Percentiles rank a stretch among this genome's conserved stretches.
phyloP scores from a whole-genome alignment of 2,329 filamentous ascomycete genomes.

The Alternaria solani region DNA sequence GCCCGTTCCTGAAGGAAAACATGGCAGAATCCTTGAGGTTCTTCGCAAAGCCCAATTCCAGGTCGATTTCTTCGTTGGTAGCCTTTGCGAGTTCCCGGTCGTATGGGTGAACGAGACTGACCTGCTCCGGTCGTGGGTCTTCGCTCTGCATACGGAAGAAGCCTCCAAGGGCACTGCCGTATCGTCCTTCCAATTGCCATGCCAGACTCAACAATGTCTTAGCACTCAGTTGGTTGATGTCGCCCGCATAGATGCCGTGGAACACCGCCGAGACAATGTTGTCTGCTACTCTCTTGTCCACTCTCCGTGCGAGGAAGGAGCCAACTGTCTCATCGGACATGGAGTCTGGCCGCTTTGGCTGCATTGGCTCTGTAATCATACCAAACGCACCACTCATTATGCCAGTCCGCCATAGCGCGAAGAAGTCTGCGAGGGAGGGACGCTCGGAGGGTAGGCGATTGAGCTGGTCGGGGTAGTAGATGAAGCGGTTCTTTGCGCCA shows the following conservation, averaged over 20 bases:
- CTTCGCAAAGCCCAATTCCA: constrained; percentile 44
- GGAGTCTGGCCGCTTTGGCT: constrained; percentile 42
- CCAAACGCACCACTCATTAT: constrained; percentile 60
- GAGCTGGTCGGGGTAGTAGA: constrained; percentile 89
- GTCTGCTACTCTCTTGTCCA: constrained; percentile 66
- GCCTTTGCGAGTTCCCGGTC: constrained; percentile 30
- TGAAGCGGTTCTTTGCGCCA: constrained; percentile 71
- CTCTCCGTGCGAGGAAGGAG: constrained; percentile 66
- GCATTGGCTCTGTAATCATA: constrained; percentile 49
- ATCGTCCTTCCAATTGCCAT: constrained; percentile 59
- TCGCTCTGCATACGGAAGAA: constrained; percentile 31
- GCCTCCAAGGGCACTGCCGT: constrained; percentile 43
- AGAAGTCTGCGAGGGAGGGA: constrained; percentile 40
- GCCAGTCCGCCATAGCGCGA: constrained; percentile 60
- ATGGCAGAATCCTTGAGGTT: constrained; percentile 48
- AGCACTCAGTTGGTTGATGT: constrained; percentile 81
- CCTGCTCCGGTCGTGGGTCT: background rate
- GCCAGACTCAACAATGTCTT: constrained; percentile 66
- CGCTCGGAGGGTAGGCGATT: constrained; percentile 55
- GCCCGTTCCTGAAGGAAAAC: constrained; percentile 56
- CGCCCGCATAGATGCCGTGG: constrained; percentile 93
- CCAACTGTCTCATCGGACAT: constrained; percentile 75
- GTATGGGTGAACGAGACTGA: constrained; percentile 30
- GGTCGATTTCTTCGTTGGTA: constrained; percentile 47
- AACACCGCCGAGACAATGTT: constrained; percentile 77